These are phyloP conservation scores for Tubosaeta sp. DNA, from an alignment of 768 basidiomycete species.

Conservation along the genomic window DNA sequence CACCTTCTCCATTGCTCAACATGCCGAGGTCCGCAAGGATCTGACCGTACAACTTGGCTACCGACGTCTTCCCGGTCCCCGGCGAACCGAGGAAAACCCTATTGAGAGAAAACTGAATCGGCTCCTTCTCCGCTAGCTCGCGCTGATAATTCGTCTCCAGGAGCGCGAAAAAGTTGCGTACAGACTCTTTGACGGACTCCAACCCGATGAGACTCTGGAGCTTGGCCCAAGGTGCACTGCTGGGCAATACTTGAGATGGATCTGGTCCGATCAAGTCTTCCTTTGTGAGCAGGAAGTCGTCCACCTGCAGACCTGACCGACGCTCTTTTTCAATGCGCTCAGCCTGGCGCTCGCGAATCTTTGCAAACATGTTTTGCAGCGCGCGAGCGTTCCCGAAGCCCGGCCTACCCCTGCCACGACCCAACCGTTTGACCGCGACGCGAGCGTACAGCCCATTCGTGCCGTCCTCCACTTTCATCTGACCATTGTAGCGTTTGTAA, in stretches of 20 bases:
- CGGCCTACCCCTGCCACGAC: slow-evolving; percentile 50
- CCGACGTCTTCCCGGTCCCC: slow-evolving; percentile 71
- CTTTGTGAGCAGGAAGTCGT: slow-evolving; percentile 49
- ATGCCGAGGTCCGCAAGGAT: slow-evolving; percentile 59
- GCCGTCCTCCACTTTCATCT: slow-evolving; percentile 57
- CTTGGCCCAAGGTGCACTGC: slow-evolving; percentile 48
- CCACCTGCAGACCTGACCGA: slow-evolving; percentile 34
- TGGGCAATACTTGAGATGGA: slow-evolving; percentile 44
- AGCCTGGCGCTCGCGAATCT: slow-evolving; percentile 51
- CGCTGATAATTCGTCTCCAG: slow-evolving; percentile 56
- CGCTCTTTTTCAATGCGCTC: slow-evolving; percentile 43
- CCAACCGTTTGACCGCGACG: slow-evolving; percentile 57
- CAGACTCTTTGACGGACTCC: slow-evolving; percentile 51
- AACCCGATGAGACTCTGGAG: slow-evolving; percentile 56
- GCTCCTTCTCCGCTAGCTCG: slow-evolving; percentile 53
- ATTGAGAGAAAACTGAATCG: slow-evolving; percentile 53
- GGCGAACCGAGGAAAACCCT: slow-evolving; percentile 66
- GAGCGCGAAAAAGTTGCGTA: slow-evolving; percentile 45
- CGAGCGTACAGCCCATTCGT: slow-evolving; percentile 51
- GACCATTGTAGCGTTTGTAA: slow-evolving; percentile 41
- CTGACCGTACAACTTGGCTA: slow-evolving; percentile 63
- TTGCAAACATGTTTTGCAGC: slow-evolving; percentile 47
- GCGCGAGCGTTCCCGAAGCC: slow-evolving; percentile 73
- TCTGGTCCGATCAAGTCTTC: slow-evolving; percentile 67
- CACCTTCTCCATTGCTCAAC: slow-evolving; percentile 73